Evolutionary conservation across 1,139 yeast genomes (phyloP), one percentile per base, ranked within the genome.

Genomic region (Yamadazyma epiphylla): DNA sequence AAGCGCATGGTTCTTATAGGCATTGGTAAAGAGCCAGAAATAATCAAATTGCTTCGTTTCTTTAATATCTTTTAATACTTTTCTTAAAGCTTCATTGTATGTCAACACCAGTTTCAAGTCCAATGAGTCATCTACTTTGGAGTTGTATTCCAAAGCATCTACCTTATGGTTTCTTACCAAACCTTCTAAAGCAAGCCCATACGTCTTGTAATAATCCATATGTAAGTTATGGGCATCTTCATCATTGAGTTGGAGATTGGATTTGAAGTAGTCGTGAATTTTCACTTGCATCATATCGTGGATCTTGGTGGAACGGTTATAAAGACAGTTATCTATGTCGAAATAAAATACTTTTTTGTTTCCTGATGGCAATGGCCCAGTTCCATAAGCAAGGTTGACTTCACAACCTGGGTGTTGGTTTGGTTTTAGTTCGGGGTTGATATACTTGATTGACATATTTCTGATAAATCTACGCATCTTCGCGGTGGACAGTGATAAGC

Each of bases 181-280:
- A 10, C 98, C 98, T 54, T 91, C 95, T 29, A 91, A 74, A 0
- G 97, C 97, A 38, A 91, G 69, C 0, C 98, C 98, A 48, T 88
- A 91, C 27, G 85, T 81, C 42, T 74, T 76, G 55, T 89, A 91
- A 60, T 91, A 91, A 41, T 72, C 70, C 51, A 67, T 64, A 48
- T 87, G 95, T 36, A 89, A 66, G 22, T 64, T 51, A 30, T 70
- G 74, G 1, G 98, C 97, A n/a, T 81, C 87, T 33, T 80, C 81
- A 42, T 81, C 88, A 35, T 65, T 63, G 25, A 91, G 60, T 13
- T 67, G 52, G 31, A 91, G 66, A 30, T 71, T 69, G 32, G 69
- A 68, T 43, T 80, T 82, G 61, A 91, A 86, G 58, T 83, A 91
- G 28, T 80, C 65, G 46, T 85, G 94, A 43, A 91, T 91, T 43